phyloP scores from a whole-genome alignment of 257 asterid genomes.

The Thymus quinquecostatus region DNA sequence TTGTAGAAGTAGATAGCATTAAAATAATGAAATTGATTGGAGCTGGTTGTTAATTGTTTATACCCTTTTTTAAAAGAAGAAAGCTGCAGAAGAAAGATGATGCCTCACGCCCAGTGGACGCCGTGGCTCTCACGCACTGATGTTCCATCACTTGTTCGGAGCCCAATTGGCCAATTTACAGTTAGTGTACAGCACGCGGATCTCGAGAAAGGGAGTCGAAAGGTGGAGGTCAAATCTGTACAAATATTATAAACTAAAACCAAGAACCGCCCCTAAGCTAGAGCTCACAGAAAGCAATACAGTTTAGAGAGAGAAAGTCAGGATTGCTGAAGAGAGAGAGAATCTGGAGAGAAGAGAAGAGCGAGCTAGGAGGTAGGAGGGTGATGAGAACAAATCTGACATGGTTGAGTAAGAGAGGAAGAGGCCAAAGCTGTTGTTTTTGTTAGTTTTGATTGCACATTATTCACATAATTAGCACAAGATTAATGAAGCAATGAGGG shows the following conservation, averaged over 20 bases:
- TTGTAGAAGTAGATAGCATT: neutral
- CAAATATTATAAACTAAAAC: slow-evolving; percentile 27
- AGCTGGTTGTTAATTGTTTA: slow-evolving; percentile 27
- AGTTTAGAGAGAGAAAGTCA: slow-evolving; percentile 37
- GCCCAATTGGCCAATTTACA: slow-evolving; percentile 17
- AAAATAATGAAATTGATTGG: slow-evolving; percentile 29
- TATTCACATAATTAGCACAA: neutral
- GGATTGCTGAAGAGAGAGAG: slow-evolving; percentile 16
- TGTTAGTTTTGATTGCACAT: slow-evolving; percentile 9
- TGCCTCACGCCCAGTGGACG: slow-evolving; percentile 8
- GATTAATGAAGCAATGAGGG: slow-evolving; percentile 12
- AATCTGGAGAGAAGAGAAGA: neutral
- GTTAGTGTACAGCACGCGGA: slow-evolving; percentile 33
- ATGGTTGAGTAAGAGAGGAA: slow-evolving; percentile 18
- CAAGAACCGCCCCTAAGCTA: slow-evolving; percentile 44
- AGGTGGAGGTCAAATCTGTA: slow-evolving; percentile 41
- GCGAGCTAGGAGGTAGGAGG: neutral
- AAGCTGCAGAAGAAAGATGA: neutral
- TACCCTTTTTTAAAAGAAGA: slow-evolving; percentile 22
- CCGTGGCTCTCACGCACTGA: neutral
- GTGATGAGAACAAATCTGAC: slow-evolving; percentile 18
- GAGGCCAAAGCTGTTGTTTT: slow-evolving; percentile 21
- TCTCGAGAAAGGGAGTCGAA: slow-evolving; percentile 10
- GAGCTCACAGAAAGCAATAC: slow-evolving; percentile 31
- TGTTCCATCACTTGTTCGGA: neutral